Conservation (phyloP, 441 rosid species). For the Syzygium malaccense region DNA sequence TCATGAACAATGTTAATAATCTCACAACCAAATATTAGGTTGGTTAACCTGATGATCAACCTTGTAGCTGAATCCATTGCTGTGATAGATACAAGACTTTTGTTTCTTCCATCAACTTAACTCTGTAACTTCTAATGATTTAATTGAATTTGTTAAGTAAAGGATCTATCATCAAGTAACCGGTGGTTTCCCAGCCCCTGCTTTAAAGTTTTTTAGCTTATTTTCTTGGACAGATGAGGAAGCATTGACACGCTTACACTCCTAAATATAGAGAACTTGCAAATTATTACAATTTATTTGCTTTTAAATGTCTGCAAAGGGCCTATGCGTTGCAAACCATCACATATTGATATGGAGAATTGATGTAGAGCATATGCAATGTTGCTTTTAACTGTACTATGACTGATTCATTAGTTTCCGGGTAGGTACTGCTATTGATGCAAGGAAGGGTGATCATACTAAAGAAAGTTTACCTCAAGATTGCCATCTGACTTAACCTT, state of each 20-base stretch:
- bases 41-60: neutral
- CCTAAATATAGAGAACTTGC: neutral
- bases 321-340: neutral
- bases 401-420: neutral
- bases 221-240: neutral
- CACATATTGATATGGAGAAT: neutral
- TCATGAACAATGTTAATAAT: neutral
- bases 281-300: neutral
- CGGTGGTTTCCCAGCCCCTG: neutral
- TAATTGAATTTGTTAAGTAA: neutral
- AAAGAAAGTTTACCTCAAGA: neutral
- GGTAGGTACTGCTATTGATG: neutral
- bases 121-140: neutral
- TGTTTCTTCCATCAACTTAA: neutral
- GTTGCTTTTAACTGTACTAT: neutral
- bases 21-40: neutral
- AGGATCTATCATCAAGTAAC: neutral
- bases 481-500: neutral
- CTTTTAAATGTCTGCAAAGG: neutral
- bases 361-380: neutral
- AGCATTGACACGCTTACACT: neutral
- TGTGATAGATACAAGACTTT: neutral
- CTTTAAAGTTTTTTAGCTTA: rapidly evolving
- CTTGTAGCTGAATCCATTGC: neutral
- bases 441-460: neutral